Base-by-base conservation (phyloP, 805 yeast species). In the Lipomyces lipofer region DNA sequence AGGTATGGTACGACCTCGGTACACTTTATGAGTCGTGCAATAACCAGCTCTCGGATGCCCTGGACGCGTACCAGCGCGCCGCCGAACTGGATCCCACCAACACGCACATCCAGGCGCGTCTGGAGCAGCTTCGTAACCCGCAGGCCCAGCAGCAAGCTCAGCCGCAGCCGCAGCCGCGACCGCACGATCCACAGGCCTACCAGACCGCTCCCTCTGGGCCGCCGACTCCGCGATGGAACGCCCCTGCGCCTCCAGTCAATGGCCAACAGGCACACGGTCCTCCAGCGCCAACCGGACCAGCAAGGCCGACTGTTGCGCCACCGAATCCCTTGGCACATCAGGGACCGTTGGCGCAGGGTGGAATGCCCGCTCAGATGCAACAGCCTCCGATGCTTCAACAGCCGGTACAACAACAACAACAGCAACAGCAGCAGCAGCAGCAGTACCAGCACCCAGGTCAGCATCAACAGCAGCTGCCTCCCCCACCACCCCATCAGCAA, bases 1-100 rank as follows among this genome's bases (percentile, higher is more conserved):
- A 94, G 72, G 99, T 94, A 24, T 94, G 99, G 99, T 94, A 94
- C 72, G 99, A 94, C 72, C 79, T 94, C 67, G 99, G 99, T 55
- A 94, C 98, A 4, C 75, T 94, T 39, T 94, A 94, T 71, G 99
- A 94, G 73, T 89, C 97, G 32, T 94, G 99, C 74, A 94, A 91
- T 73, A 91, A 92, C 73, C 99, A 94, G 73, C 80, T 90, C 56
- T 80, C 85, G 56, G 99, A 94, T 70, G 99, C 99, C 0, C 75
- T 94, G 60, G 98, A 94, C 72, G 99, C 99, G 1, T 94, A 94
- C 69, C 88, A 88, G 66, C 94, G 95, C 61, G 99, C 99, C 3
- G 96, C 95, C 32, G 83, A 95, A 49, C 81, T 94, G 63, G 98
- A 94, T 68, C 97, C 98, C 39, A 86, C 82, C 60, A 92, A 94